These are phyloP conservation scores for Cicer bijugum DNA, from an alignment of 306 rosid species.

Conservation along the genomic window DNA sequence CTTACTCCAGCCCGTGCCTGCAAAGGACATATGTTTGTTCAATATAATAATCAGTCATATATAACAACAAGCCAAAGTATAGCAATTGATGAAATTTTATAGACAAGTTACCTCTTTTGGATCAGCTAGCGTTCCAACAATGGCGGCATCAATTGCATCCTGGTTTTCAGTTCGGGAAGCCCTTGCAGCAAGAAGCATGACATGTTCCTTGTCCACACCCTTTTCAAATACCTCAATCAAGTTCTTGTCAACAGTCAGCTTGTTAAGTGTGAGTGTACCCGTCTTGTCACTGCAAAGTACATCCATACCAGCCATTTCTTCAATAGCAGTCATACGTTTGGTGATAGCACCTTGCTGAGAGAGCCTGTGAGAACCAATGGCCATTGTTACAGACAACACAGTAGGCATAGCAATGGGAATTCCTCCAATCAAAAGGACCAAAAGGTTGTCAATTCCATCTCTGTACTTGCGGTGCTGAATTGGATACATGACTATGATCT, in stretches of 20 bases:
- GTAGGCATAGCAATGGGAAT: conserved; percentile 99
- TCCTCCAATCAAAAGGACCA: conserved; percentile 98
- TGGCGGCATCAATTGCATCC: conserved; percentile 97
- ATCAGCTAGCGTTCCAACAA: conserved; percentile 98
- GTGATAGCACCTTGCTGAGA: conserved; percentile 99
- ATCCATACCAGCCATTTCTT: conserved; percentile 99
- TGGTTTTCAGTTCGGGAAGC: conserved; percentile 94
- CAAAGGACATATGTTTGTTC: conserved; percentile 28
- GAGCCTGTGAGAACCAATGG: conserved; percentile 96
- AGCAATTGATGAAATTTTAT: conserved; percentile 26
- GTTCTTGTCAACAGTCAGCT: conserved; percentile 83
- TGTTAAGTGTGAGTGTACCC: conserved; percentile 96
- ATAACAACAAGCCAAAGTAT: conserved; percentile 17
- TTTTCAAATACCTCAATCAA: conserved; percentile 83
- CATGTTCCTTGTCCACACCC: conserved; percentile 85
- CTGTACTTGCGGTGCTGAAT: conserved; percentile 87
- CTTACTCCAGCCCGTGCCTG: conserved; percentile 90
- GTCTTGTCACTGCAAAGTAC: conserved; percentile 99
- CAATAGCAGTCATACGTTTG: conserved; percentile 98
- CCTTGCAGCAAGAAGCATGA: conserved; percentile 86
- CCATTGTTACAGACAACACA: conserved; percentile 97
- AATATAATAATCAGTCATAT: conserved; percentile 9
- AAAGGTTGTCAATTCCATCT: conserved; percentile 89
- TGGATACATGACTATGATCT: conserved; percentile 93
- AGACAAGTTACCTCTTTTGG: conserved; percentile 80